Base-by-base conservation (phyloP, 1,139 yeast genomes). In the Nadsonia starkeyi-henricii region DNA sequence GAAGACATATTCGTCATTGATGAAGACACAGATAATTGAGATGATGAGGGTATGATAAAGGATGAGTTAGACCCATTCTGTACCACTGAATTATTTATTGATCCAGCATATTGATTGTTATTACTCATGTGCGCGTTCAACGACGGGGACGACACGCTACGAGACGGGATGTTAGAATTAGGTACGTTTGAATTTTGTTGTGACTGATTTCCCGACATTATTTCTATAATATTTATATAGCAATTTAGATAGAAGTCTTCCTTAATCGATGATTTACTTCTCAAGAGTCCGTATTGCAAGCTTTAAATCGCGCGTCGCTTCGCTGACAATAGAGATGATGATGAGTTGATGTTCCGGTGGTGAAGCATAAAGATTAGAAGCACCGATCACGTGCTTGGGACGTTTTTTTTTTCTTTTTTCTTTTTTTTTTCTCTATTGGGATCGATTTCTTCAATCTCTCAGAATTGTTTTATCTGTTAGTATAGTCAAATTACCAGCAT, bases 361-460 rank as follows among this genome's bases (percentile, higher is more conserved):
- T 23, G 9, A 23, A 23, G 28, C 28, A 23, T 18, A 18, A n/a
- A 42, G 26, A 42, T 23, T 23, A 23, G 28, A 23, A 23, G 8
- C 5, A 23, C 9, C 9, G 28, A 33, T 33, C 30, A 44, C 20
- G 26, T 33, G 39, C 17, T 33, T 33, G 33, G 20, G 17, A 30
- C 45, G 26, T 39, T 37, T 37, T 41, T 46, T 45, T 44, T 26
- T 23, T 41, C 5, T 45, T 45, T 28, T 28, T 33, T 45, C 46
- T 44, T 43, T 30, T 39, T 37, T 44, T 45, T 43, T 26, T 15
- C 18, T 36, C 30, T 33, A 46, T 44, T 13, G 49, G 43, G 20
- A 20, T 26, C 21, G 21, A 41, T 21, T 41, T 41, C 4, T 21
- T 19, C 39, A 33, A 28, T 18, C 33, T 17, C 17, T 19, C 20